Evolutionary conservation across 2,329 filamentous ascomycete species (phyloP), one percentile per base, ranked within the genome.

Genomic region (Trichoderma citrinoviride): DNA sequence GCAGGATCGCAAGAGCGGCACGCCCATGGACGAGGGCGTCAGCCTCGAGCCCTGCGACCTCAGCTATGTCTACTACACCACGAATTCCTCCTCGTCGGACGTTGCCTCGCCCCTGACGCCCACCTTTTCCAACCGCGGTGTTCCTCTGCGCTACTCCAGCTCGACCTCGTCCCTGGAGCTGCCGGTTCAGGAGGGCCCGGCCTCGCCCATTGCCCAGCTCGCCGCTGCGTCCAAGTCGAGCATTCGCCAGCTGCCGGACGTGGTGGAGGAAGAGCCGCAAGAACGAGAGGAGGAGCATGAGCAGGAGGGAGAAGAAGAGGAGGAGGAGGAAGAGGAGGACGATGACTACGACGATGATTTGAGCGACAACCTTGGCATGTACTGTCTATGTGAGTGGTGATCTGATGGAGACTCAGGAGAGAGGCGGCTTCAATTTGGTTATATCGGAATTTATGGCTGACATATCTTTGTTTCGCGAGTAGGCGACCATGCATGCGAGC

Each of bases 231-330:
- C 71, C 67, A 85, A 87, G 68, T 79, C 85, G 0, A 81, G 83
- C 71, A 91, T 91, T 77, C 83, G 86, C 66, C 84, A 83, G 60
- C 81, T 97, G 67, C 90, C 92, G 17, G 91, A 95, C 71, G 90
- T 97, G 21, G 90, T 97, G 21, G 86, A 93, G 72, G 93, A 97
- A 76, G 93, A 96, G 72, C 88, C 90, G 2, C 78, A 87, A 47
- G 90, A 93, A 74, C 85, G 84, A 61, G 90, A 90, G 23, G 85
- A 88, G 19, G 56, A 90, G 23, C 85, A 88, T n/a, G 54, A 41
- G 57, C 77, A 19, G n/a, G 12, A 77, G 76, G n/a, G 56, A 41
- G 58, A 77, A 83, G 90, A 90, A 19, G 85, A 88, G 43, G 90
- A 90, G 21, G 85, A 88, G 10, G 50, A 56, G 10, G 77, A 76